phyloP scores from a whole-genome alignment of 441 rosid species.

The Gossypium schwendimanii region DNA sequence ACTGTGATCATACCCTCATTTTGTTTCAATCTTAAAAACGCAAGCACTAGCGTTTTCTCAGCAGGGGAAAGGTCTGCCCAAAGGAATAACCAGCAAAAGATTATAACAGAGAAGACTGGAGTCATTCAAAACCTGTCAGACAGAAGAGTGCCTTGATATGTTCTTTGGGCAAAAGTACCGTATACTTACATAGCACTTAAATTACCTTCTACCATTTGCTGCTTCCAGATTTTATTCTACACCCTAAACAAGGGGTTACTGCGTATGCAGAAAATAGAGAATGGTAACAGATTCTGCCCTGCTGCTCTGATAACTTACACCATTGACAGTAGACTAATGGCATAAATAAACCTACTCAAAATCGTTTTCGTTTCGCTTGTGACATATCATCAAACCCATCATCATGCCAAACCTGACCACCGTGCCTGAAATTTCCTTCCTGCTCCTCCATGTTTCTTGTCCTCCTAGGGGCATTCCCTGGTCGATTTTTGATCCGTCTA shows the following conservation, averaged over 20 bases:
- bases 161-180: not conserved
- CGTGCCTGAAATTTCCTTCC: constrained; percentile 21
- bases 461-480: constrained; percentile 57
- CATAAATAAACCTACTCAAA: constrained; percentile 24
- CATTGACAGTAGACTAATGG: not conserved
- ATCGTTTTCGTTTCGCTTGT: constrained; percentile 50
- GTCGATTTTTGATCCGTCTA: constrained; percentile 43
- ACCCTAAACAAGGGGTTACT: not conserved
- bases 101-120: not conserved
- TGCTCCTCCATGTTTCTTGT: constrained; percentile 48
- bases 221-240: not conserved
- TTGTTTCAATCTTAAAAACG: not conserved
- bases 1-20: not conserved
- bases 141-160: not conserved
- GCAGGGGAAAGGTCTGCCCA: not conserved
- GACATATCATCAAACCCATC: constrained; percentile 48
- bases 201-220: not conserved
- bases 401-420: constrained; percentile 38
- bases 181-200: not conserved
- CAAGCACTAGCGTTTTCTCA: not conserved
- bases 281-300: not conserved
- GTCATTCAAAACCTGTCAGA: not conserved
- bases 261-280: not conserved
- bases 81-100: not conserved
- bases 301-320: not conserved